Evolutionary conservation across 345 rosid genomes (phyloP).

Genomic region (Bretschneidera sinensis): DNA sequence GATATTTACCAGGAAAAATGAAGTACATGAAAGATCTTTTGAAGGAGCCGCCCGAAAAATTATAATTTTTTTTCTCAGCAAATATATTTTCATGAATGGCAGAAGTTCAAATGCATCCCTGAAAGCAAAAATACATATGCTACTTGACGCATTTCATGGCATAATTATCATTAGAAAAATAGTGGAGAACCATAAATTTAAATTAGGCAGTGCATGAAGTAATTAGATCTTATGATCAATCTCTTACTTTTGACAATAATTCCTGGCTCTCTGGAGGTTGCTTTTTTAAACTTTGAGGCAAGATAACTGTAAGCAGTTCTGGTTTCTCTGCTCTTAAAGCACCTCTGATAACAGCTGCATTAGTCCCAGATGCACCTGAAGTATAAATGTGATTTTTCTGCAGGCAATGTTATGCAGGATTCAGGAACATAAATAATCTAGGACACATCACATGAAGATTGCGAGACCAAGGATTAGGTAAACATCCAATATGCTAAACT

Average conservation of each 20-base stretch:
- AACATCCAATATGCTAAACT: slow-evolving; percentile 3
- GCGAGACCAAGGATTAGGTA: not conserved
- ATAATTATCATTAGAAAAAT: not conserved
- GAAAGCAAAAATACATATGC: too few species aligned
- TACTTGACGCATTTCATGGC: too few species aligned
- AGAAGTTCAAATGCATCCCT: too few species aligned
- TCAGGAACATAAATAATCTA: slow-evolving; percentile 16
- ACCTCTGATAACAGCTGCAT: slow-evolving; percentile 98
- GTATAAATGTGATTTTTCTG: slow-evolving; percentile 98
- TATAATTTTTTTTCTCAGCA: too few species aligned
- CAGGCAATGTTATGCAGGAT: slow-evolving; percentile 18
- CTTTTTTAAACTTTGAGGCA: slow-evolving; percentile 87
- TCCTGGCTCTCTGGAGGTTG: slow-evolving; percentile 99
- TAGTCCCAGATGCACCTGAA: slow-evolving; percentile 97
- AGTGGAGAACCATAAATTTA: not conserved
- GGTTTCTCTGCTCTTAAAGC: slow-evolving; percentile 96
- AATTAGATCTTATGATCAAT: slow-evolving; percentile 2
- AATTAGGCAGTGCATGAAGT: not conserved
- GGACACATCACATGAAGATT: not conserved
- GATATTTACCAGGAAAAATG: too few species aligned
- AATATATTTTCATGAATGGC: too few species aligned
- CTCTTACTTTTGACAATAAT: slow-evolving; percentile 69
- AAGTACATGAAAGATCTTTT: too few species aligned
- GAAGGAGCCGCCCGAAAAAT: too few species aligned
- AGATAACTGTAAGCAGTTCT: slow-evolving; percentile 82